Evolutionary conservation across 108 stramenopile species (phyloP).

Genomic region (Nitzschia sp.): DNA sequence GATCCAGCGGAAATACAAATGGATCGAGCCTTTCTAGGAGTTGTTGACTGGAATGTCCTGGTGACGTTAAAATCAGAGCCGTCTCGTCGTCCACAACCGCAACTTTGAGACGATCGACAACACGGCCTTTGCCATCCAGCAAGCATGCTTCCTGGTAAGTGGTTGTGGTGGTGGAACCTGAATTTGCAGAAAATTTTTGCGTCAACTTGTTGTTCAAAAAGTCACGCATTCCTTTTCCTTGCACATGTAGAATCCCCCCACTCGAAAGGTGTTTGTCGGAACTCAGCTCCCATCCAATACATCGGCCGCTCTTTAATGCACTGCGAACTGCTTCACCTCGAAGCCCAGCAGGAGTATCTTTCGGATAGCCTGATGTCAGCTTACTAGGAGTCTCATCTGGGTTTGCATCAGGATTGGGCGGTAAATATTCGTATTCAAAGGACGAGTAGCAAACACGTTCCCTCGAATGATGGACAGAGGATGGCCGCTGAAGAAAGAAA

Average conservation of each 20-base stretch:
- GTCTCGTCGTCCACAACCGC: conserved; percentile 32
- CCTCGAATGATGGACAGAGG: background rate
- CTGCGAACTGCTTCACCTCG: conserved; percentile 84
- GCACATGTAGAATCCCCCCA: conserved; percentile 50
- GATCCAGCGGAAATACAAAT: conserved; percentile 82
- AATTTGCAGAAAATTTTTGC: conserved; percentile 37
- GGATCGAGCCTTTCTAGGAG: conserved; percentile 65
- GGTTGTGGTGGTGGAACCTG: background rate
- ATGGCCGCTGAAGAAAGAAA: background rate
- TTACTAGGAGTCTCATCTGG: conserved; percentile 6
- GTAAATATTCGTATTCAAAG: conserved; percentile 33
- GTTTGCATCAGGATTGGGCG: conserved; percentile 30
- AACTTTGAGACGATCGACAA: conserved; percentile 61
- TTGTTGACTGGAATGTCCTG: conserved; percentile 61
- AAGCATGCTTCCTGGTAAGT: conserved; percentile 52
- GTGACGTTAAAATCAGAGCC: conserved; percentile 73
- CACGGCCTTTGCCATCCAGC: conserved; percentile 66
- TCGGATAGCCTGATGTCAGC: conserved; percentile 58
- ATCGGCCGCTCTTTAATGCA: conserved; percentile 65
- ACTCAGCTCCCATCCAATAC: conserved; percentile 41
- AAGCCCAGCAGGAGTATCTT: conserved; percentile 66
- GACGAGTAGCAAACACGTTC: background rate
- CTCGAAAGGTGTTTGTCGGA: conserved; percentile 23
- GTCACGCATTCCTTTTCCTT: conserved; percentile 53
- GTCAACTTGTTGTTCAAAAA: conserved; percentile 80